These are phyloP conservation scores for Yamadazyma oceani DNA, from an alignment of 1,139 yeast species.

Conservation along the genomic window DNA sequence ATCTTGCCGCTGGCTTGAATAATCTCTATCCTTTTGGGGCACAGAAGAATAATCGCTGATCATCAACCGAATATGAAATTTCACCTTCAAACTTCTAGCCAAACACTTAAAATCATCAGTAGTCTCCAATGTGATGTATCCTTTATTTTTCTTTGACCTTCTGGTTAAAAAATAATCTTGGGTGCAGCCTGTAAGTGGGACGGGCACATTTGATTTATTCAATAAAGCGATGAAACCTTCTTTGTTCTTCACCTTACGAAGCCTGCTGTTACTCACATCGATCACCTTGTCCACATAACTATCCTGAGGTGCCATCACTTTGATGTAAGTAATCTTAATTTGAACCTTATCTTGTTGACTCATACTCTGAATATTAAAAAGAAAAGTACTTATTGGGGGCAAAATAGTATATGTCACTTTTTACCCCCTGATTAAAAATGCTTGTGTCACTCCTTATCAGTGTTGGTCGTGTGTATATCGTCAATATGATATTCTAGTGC, in stretches of 20 bases:
- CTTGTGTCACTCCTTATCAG: not conserved
- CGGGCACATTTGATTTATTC: slow-evolving; percentile 6
- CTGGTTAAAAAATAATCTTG: slow-evolving; percentile 22
- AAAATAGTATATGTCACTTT: not conserved
- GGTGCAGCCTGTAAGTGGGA: slow-evolving; percentile 6
- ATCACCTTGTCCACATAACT: slow-evolving; percentile 9
- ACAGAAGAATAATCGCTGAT: slow-evolving; percentile 22
- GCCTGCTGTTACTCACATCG: slow-evolving; percentile 6
- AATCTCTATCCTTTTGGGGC: too few species aligned
- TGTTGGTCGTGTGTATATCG: not conserved
- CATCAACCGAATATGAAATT: slow-evolving; percentile 34
- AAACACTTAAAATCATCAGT: slow-evolving; percentile 46
- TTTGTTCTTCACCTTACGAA: slow-evolving; percentile 9
- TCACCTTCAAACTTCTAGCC: slow-evolving; percentile 47
- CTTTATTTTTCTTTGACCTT: slow-evolving; percentile 44
- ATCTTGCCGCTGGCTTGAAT: too few species aligned
- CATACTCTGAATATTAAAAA: not conserved
- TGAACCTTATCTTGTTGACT: slow-evolving; percentile 4
- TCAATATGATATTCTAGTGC: not conserved
- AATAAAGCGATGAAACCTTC: slow-evolving; percentile 10
- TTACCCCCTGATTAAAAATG: too few species aligned
- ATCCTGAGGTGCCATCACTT: slow-evolving; percentile 9
- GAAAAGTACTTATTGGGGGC: not conserved
- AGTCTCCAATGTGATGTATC: slow-evolving; percentile 40
- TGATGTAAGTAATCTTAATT: slow-evolving; percentile 13